phyloP scores from a whole-genome alignment of 108 stramenopile genomes.

The Fistulifera pelliculosa region DNA sequence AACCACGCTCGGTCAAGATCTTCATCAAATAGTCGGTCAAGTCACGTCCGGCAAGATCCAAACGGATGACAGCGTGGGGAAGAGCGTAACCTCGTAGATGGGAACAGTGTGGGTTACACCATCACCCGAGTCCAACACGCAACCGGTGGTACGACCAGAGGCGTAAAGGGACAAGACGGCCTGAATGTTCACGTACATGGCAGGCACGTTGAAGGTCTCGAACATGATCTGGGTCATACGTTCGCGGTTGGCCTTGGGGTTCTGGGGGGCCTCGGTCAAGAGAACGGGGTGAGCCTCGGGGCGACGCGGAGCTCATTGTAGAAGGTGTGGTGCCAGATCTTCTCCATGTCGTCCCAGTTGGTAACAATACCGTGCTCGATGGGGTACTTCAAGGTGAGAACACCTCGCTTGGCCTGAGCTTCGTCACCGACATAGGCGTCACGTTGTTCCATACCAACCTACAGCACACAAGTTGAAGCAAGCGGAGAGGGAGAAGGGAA shows the following conservation, averaged over 20 bases:
- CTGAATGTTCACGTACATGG: constrained; percentile 99
- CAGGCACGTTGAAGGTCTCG: constrained; percentile 99
- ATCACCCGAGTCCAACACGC: constrained; percentile 91
- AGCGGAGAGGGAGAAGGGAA: not conserved
- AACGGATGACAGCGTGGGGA: constrained; percentile 91
- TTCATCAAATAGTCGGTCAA: constrained; percentile 94
- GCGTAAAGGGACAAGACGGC: constrained; percentile 94
- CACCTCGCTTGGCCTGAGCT: constrained; percentile 96
- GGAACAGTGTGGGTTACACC: constrained; percentile 94
- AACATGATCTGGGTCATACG: constrained; percentile 99
- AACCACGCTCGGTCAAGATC: constrained; percentile 89
- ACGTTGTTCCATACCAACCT: constrained; percentile 98
- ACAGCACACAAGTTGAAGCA: not conserved
- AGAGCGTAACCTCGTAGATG: constrained; percentile 94
- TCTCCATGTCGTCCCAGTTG: constrained; percentile 99
- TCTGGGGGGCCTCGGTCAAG: constrained; percentile 98
- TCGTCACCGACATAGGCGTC: constrained; percentile 99
- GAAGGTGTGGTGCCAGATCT: constrained; percentile 98
- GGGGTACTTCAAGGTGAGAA: constrained; percentile 99
- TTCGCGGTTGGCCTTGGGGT: constrained; percentile 99
- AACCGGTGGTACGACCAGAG: constrained; percentile 92
- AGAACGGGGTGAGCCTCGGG: constrained; percentile 98
- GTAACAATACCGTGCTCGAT: constrained; percentile 99
- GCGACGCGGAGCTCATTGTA: constrained; percentile 96
- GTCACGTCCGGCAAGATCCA: constrained; percentile 91